phyloP scores from a whole-genome alignment of 2,329 filamentous ascomycete genomes.

The Pseudogymnoascus sp. region DNA sequence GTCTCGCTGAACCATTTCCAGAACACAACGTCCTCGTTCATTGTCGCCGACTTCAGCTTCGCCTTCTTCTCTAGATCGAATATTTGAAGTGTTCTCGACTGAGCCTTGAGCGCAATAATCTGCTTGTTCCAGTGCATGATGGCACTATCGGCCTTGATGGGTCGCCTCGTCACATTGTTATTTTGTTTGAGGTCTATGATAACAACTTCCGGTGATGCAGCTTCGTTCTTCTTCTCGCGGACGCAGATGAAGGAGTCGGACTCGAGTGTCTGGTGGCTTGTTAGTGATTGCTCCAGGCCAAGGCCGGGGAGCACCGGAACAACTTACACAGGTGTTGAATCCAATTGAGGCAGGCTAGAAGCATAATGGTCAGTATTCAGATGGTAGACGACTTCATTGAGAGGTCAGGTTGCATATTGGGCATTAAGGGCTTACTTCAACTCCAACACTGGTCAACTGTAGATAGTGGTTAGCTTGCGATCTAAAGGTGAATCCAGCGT shows the following conservation, averaged over 20 bases:
- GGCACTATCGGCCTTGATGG: conserved; percentile 98
- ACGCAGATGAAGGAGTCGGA: conserved; percentile 96
- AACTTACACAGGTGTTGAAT: conserved; percentile 78
- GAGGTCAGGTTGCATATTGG: conserved; percentile 2
- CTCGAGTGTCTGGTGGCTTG: conserved; percentile 72
- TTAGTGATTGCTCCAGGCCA: conserved; percentile 14
- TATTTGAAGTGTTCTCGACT: conserved; percentile 91
- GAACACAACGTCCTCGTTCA: conserved; percentile 96
- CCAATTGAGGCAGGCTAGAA: conserved; percentile 65
- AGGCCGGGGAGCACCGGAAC: conserved; percentile 12
- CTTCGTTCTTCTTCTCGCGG: conserved; percentile 83
- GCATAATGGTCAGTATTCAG: conserved; percentile 26
- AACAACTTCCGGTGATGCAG: conserved; percentile 84
- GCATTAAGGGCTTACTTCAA: conserved; percentile 41
- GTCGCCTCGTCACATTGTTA: conserved; percentile 89
- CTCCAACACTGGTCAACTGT: conserved; percentile 46
- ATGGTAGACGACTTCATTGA: conserved; percentile 2
- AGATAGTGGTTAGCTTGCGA: conserved; percentile 24
- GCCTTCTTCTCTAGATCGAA: conserved; percentile 90
- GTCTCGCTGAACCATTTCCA: conserved; percentile 98
- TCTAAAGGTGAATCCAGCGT: neutral
- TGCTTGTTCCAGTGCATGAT: conserved; percentile 98
- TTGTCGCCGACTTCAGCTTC: conserved; percentile 93
- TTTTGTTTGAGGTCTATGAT: conserved; percentile 97
- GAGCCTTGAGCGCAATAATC: conserved; percentile 93